Conservation (phyloP, 2,329 filamentous ascomycete species). For the Pseudocercospora ulei region DNA sequence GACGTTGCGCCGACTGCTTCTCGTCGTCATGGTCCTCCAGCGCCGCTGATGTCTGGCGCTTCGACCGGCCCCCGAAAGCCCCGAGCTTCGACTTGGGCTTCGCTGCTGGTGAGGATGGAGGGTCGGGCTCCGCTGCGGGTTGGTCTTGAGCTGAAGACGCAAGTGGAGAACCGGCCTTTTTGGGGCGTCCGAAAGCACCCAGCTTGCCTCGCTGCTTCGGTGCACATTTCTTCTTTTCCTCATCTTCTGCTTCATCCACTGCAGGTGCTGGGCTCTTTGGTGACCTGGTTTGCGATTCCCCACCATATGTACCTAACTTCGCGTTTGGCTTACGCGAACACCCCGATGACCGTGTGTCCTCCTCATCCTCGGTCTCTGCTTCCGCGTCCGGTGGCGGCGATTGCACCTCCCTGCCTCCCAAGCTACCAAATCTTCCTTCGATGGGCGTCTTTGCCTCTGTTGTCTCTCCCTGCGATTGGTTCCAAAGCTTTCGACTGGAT, state of each 20-base stretch:
- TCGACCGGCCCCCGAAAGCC: conserved; percentile 7
- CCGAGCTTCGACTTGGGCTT: conserved; percentile 7
- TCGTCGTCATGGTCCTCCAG: not conserved
- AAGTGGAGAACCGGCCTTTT: not conserved
- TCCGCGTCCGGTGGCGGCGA: not conserved
- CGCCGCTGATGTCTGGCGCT: not conserved
- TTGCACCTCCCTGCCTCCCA: conserved; percentile 17
- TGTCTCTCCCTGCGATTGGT: conserved; percentile 2
- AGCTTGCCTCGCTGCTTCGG: not conserved
- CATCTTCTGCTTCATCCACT: not conserved
- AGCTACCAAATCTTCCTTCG: conserved; percentile 20
- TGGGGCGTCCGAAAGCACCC: conserved; percentile 9
- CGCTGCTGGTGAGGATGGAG: not conserved
- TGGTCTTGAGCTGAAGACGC: conserved; percentile 1
- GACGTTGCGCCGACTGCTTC: not conserved
- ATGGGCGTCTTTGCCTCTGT: not conserved
- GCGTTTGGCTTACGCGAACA: too few species aligned
- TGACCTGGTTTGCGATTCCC: not conserved
- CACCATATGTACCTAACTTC: too few species aligned
- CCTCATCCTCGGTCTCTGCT: not conserved
- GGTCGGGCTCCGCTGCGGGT: not conserved
- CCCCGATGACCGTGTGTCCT: too few species aligned
- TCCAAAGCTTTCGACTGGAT: conserved; percentile 6
- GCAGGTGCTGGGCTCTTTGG: not conserved
- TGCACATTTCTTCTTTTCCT: not conserved